These are phyloP conservation scores for Sphagnum contortum DNA, from an alignment of 225 moss, liverwort and hornwort genomes.

Conservation along the genomic window DNA sequence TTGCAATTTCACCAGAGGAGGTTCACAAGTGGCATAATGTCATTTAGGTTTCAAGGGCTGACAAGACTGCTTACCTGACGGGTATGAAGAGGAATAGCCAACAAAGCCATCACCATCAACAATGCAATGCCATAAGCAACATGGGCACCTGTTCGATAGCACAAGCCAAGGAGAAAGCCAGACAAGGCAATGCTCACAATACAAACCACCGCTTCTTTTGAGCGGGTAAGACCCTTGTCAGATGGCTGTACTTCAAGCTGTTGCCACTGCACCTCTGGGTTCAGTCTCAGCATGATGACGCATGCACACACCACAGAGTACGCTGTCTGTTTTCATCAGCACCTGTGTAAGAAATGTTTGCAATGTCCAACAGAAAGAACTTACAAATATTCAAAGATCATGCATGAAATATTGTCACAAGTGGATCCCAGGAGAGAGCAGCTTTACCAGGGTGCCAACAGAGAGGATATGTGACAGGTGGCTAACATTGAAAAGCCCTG, in stretches of 20 bases:
- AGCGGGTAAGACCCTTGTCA: conserved; percentile 34
- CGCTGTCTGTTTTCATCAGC: conserved; percentile 53
- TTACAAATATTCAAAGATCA: too few species aligned
- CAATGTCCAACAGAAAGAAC: too few species aligned
- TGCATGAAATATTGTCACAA: too few species aligned
- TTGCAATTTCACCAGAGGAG: too few species aligned
- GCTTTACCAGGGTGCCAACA: conserved; percentile 88
- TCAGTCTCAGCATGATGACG: conserved; percentile 71
- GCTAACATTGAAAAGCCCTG: conserved; percentile 77
- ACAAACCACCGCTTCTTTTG: conserved; percentile 48
- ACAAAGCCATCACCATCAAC: conserved; percentile 43
- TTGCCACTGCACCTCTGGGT: conserved; percentile 45
- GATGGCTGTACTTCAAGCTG: conserved; percentile 20
- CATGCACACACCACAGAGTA: conserved; percentile 93
- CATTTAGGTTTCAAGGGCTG: too few species aligned
- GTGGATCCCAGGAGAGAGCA: neutral
- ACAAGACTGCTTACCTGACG: conserved; percentile 45
- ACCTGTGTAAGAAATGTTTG: neutral
- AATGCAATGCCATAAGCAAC: conserved; percentile 35
- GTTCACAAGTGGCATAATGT: too few species aligned
- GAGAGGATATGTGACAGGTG: conserved; percentile 97
- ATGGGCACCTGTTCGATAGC: conserved; percentile 53
- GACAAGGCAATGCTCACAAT: conserved; percentile 41
- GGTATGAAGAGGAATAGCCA: conserved; percentile 59
- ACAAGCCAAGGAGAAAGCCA: conserved; percentile 76